Evolutionary conservation across 495 filamentous ascomycete genomes (phyloP).

Genomic region (Xylaria longipes): DNA sequence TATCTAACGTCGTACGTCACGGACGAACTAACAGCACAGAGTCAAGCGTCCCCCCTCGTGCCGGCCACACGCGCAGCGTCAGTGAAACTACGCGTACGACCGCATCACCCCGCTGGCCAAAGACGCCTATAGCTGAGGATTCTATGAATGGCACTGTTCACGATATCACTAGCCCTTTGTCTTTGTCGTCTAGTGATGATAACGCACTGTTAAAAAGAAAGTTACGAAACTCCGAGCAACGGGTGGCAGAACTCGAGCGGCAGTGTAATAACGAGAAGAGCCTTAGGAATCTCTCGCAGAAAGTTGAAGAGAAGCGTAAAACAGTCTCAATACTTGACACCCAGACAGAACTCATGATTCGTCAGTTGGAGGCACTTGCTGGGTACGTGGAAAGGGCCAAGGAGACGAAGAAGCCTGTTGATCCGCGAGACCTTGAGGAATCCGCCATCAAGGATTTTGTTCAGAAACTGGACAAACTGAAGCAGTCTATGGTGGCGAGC

Average conservation of each 20-base stretch:
- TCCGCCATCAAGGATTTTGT: slow-evolving; percentile 88
- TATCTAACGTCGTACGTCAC: slow-evolving; percentile 92
- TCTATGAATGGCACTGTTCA: slow-evolving; percentile 52
- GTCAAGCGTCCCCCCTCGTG: slow-evolving; percentile 51
- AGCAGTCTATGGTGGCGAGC: slow-evolving; percentile 74
- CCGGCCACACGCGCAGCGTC: slow-evolving; percentile 58
- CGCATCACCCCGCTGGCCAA: slow-evolving; percentile 69
- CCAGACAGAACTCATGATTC: slow-evolving; percentile 91
- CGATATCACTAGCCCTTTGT: slow-evolving; percentile 78
- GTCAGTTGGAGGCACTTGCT: slow-evolving; percentile 85
- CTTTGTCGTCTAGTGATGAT: slow-evolving; percentile 71
- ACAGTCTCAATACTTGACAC: slow-evolving; percentile 96
- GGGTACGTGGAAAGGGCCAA: slow-evolving; percentile 67
- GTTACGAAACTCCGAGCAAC: slow-evolving; percentile 78
- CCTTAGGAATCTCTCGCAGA: slow-evolving; percentile 83
- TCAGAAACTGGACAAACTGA: slow-evolving; percentile 83
- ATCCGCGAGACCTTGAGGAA: slow-evolving; percentile 78
- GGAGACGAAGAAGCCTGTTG: slow-evolving; percentile 76
- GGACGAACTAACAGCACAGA: slow-evolving; percentile 81
- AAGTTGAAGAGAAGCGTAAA: slow-evolving; percentile 89
- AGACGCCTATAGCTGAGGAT: slow-evolving; percentile 74
- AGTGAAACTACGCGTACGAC: slow-evolving; percentile 64
- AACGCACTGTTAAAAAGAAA: slow-evolving; percentile 74
- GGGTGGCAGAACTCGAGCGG: slow-evolving; percentile 82
- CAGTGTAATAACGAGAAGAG: slow-evolving; percentile 72